phyloP scores from a whole-genome alignment of 2,329 filamentous ascomycete species.

The Sclerotinia subarctica region DNA sequence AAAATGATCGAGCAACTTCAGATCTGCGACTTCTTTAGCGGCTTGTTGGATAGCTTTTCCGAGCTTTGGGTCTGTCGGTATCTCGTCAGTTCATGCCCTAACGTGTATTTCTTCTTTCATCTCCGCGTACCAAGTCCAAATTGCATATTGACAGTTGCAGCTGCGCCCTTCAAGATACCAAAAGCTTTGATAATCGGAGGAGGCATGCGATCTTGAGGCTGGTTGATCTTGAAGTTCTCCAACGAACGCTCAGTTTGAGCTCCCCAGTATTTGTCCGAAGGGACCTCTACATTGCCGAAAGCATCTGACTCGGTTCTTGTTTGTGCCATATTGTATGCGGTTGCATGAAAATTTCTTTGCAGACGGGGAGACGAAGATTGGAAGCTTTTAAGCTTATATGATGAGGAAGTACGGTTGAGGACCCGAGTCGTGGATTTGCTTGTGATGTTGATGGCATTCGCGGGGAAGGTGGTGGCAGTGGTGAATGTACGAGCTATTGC shows the following conservation, averaged over 20 bases:
- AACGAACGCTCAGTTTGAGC: constrained; percentile 95
- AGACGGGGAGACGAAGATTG: constrained; percentile 25
- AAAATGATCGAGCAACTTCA: constrained; percentile 96
- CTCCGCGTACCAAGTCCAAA: constrained; percentile 72
- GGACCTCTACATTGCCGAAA: constrained; percentile 94
- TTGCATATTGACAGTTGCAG: constrained; percentile 91
- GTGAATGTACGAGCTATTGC: constrained; percentile 17
- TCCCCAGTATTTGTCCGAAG: constrained; percentile 95
- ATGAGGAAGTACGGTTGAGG: constrained; percentile 14
- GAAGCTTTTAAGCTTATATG: constrained; percentile 19
- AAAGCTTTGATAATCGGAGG: constrained; percentile 89
- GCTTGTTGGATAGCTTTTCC: constrained; percentile 93
- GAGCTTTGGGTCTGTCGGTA: constrained; percentile 71
- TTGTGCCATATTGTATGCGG: constrained; percentile 41
- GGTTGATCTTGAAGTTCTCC: constrained; percentile 98
- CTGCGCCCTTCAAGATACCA: constrained; percentile 95
- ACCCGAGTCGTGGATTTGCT: constrained; percentile 19
- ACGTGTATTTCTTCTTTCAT: constrained; percentile 12
- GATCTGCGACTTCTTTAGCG: constrained; percentile 84
- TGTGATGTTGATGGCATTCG: constrained; percentile 14
- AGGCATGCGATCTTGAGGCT: constrained; percentile 98
- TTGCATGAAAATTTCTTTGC: constrained; percentile 35
- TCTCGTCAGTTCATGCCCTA: constrained; percentile 30
- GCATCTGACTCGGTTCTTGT: constrained; percentile 92
- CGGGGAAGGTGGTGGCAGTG: constrained; percentile 9